Base-by-base conservation (phyloP, 306 rosid genomes). In the Castanospermum australe region DNA sequence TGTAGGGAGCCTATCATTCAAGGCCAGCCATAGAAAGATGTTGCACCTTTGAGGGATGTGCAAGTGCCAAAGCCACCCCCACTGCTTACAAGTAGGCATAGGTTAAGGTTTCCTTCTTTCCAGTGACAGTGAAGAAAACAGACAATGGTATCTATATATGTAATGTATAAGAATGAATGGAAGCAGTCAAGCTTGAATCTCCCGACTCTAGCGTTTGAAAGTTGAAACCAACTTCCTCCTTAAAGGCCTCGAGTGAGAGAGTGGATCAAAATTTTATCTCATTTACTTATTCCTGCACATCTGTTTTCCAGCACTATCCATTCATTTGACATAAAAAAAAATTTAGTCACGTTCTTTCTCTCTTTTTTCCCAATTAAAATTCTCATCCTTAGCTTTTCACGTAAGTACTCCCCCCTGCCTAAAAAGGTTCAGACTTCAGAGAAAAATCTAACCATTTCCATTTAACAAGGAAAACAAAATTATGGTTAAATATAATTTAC, bases 41-140 rank as follows among this genome's bases (percentile, higher is more conserved):
- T 78, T 78, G 51, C 82, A 68, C 7, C 82, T 44, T 21, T 68
- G 52, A 13, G 82, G 82, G 41, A 68, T 68, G 0, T 69, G 24
- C 28, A 78, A 59, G 20, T 50, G 62, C 70, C 77, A 78, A 4
- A 79, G 71, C 71, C 77, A 44, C 32, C 32, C 57, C 70, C 82
- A 69, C 32, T 69, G 39, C 12, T 2, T 7, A 4, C 30, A 42
- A 12, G 55, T 66, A n/a, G 47, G 14, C 64, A 71, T 59, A 5
- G 3, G 42, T n/a, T n/a, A n/a, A n/a, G n/a, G 4, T 55, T 67
- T 55, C 18, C 22, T 39, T 51, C 5, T 24, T 76, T 8, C 7
- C 5, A 8, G 15, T 42, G 3, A 18, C 47, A 8, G 8, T 36
- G 28, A 54, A 54, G 9, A 39, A 17, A 56, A 42, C 20, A 17